Evolutionary conservation across 31 red algal genomes (phyloP).

Genomic region (Asparagopsis taxiformis): DNA sequence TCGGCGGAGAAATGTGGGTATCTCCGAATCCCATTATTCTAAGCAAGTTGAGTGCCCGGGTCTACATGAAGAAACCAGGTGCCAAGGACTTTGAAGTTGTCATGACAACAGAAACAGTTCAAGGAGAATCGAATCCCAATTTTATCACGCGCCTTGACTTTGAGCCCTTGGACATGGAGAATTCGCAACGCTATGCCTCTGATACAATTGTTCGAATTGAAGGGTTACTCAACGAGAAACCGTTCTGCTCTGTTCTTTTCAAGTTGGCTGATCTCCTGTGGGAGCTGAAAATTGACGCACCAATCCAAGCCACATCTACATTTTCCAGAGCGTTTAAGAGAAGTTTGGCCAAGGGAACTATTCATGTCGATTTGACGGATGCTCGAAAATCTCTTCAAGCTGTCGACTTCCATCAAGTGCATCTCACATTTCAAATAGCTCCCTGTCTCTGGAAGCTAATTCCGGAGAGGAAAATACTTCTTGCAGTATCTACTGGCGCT

Average conservation of each 20-base stretch:
- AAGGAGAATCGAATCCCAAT: slow-evolving; percentile 16
- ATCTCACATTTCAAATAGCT: slow-evolving; percentile 3
- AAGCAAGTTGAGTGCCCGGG: slow-evolving; percentile 10
- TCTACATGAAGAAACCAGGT: slow-evolving; percentile 4
- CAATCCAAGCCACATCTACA: slow-evolving; percentile 7
- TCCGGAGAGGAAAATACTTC: slow-evolving; percentile 9
- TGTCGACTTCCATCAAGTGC: slow-evolving; percentile 8
- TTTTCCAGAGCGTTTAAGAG: slow-evolving; percentile 3
- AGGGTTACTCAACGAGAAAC: slow-evolving; percentile 2
- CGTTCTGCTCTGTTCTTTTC: slow-evolving; percentile 14
- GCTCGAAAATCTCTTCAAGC: background rate
- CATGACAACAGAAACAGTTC: slow-evolving; percentile 30
- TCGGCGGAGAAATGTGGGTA: slow-evolving; percentile 18
- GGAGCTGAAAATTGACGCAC: slow-evolving; percentile 15
- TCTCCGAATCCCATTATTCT: slow-evolving; percentile 12
- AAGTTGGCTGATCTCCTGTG: slow-evolving; percentile 30
- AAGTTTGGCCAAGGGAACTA: slow-evolving; percentile 12
- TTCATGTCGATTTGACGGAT: slow-evolving; percentile 14
- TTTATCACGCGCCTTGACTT: slow-evolving; percentile 24
- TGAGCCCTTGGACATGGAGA: slow-evolving; percentile 8
- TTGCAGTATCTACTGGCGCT: slow-evolving; percentile 22
- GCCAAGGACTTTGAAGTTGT: slow-evolving; percentile 9
- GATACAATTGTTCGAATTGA: slow-evolving; percentile 33
- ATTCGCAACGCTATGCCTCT: slow-evolving; percentile 27
- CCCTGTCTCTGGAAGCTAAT: slow-evolving; percentile 15